phyloP scores from a whole-genome alignment of 2,329 filamentous ascomycete genomes.

The Cladophialophora bantiana region DNA sequence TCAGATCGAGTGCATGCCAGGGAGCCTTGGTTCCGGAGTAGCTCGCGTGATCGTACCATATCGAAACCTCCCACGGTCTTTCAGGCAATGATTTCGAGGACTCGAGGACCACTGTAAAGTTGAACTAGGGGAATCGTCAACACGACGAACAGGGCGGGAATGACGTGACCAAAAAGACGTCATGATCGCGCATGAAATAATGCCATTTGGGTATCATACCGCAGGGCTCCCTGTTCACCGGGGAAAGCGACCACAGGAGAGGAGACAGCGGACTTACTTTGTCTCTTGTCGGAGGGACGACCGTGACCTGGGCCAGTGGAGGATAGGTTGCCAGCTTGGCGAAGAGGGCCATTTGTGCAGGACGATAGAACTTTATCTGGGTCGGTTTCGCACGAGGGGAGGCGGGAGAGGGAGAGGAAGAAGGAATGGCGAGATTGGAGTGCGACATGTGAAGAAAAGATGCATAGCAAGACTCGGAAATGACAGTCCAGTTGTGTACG shows the following conservation, averaged over 20 bases:
- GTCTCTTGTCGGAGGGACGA: slow-evolving; percentile 55
- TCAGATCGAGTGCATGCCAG: slow-evolving; percentile 66
- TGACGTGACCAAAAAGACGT: slow-evolving; percentile 15
- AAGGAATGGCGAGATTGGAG: slow-evolving; percentile 30
- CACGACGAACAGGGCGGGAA: slow-evolving; percentile 8
- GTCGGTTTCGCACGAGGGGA: slow-evolving; percentile 37
- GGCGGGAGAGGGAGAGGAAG: slow-evolving; percentile 16
- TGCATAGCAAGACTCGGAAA: slow-evolving; percentile 20
- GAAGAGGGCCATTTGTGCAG: slow-evolving; percentile 57
- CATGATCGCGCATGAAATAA: slow-evolving; percentile 9
- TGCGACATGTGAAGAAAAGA: slow-evolving; percentile 31
- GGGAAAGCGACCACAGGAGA: background rate
- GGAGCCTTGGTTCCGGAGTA: slow-evolving; percentile 40
- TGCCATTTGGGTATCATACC: background rate
- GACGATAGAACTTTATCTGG: slow-evolving; percentile 46
- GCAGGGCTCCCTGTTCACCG: slow-evolving; percentile 21
- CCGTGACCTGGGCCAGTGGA: slow-evolving; percentile 76
- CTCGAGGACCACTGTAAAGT: slow-evolving; percentile 74
- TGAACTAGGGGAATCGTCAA: slow-evolving; percentile 48
- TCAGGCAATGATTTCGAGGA: slow-evolving; percentile 63
- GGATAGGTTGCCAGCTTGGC: slow-evolving; percentile 69
- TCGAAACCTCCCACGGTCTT: slow-evolving; percentile 71
- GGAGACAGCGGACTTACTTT: slow-evolving; percentile 44
- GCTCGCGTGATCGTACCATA: slow-evolving; percentile 75
- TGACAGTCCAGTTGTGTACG: slow-evolving; percentile 11